A percentile compares a stretch with the other conserved stretches of the same genome.
Conservation (phyloP, 2,329 filamentous ascomycete species). For the Fusarium armeniacum region DNA sequence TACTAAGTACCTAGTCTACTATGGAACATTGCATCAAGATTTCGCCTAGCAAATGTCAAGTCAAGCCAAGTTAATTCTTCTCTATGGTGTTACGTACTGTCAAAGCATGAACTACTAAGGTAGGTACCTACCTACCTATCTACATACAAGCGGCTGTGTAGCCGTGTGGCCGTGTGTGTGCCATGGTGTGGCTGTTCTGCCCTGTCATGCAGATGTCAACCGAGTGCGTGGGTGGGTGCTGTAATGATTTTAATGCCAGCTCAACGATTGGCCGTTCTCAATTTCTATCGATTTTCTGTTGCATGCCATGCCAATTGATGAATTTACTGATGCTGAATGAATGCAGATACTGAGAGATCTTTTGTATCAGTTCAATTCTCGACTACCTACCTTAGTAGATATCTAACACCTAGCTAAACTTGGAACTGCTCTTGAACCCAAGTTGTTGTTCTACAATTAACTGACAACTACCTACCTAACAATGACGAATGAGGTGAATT, state of each 20-base stretch:
- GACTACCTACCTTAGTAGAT: too few relatives aligned
- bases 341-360: neutral
- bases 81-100: constrained; percentile 1
- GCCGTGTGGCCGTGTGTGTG: constrained; percentile 30
- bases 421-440: neutral
- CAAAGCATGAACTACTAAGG: neutral
- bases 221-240: constrained; percentile 12
- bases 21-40: constrained; percentile 13
- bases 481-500: constrained; percentile 45
- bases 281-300: constrained; percentile 17
- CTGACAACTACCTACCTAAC: neutral
- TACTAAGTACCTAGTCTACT: neutral
- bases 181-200: constrained; percentile 35
- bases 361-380: neutral
- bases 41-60: constrained; percentile 20
- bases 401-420: neutral
- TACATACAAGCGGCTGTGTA: constrained; percentile 29
- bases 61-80: neutral
- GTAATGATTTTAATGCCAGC: constrained; percentile 36
- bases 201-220: constrained; percentile 37
- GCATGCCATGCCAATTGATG: constrained; percentile 9
- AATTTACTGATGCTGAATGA: neutral
- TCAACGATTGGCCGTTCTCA: constrained; percentile 30
- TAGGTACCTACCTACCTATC: too few relatives aligned
- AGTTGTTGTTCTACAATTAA: constrained; percentile 1